phyloP scores from a whole-genome alignment of 2,329 filamentous ascomycete genomes.

The Colletotrichum lini region DNA sequence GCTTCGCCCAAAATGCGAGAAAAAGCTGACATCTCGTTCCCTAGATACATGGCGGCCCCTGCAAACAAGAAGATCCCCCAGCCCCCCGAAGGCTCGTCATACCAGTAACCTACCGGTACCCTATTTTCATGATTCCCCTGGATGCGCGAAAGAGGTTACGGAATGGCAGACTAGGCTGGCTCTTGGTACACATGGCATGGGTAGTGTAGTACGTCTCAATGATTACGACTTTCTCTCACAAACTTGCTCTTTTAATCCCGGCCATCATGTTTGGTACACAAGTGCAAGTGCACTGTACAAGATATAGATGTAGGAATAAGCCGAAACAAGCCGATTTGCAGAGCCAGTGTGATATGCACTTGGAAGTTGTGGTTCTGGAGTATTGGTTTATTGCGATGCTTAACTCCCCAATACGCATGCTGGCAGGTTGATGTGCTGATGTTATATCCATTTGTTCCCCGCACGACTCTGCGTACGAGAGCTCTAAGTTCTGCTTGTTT shows the following conservation, averaged over 20 bases:
- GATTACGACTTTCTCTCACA: slow-evolving; percentile 31
- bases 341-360: background rate
- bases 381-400: background rate
- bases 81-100: slow-evolving; percentile 84
- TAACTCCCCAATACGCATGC: background rate
- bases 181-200: slow-evolving; percentile 31
- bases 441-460: too few relatives aligned
- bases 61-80: slow-evolving; percentile 96
- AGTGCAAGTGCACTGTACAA: background rate
- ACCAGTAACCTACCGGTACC: slow-evolving; percentile 50
- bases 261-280: background rate
- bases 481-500: background rate
- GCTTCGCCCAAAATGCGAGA: background rate
- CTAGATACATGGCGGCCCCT: slow-evolving; percentile 91
- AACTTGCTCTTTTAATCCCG: background rate
- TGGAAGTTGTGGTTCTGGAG: background rate
- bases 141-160: slow-evolving; percentile 23
- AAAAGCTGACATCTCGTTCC: slow-evolving; percentile 32
- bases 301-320: too few relatives aligned
- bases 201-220: slow-evolving; percentile 37
- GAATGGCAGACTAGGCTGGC: slow-evolving; percentile 22
- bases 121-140: slow-evolving; percentile 30
- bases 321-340: too few relatives aligned
- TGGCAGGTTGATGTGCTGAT: too few relatives aligned
- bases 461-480: too few relatives aligned